Evolutionary conservation across 2,329 filamentous ascomycete genomes (phyloP), one percentile per base, ranked within the genome.

Genomic region (Incumbomyces lentus): DNA sequence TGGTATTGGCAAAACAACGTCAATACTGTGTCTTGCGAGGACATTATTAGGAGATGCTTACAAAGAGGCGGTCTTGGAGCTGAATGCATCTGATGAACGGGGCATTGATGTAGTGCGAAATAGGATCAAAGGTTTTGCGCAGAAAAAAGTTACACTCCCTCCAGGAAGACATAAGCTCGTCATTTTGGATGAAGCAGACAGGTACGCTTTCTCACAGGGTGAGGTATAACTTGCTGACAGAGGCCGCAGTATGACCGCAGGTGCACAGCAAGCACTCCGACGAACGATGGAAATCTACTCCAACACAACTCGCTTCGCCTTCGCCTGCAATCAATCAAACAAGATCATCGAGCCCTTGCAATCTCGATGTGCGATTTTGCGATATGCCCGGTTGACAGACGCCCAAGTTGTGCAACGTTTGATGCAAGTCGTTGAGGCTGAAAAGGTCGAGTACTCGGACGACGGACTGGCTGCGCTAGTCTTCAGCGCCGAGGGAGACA

Each of bases 261-360:
- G 92, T 44, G 92, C 92, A 2, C 92, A 98, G 64, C 92, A 96
- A 68, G 92, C 92, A 16, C 76, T 98, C 31, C 79, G 92, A 56
- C 76, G 92, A 52, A 98, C 92, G 0, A 98, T 98, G 92, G 92
- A 98, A 65, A 98, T 96, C 43, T 96, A 96, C 70, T 93, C 87
- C 35, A 83, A 88, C 52, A 98, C 92, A 1, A 98, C 92, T 2
- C 79, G 92, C 49, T 98, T 98, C 61, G 92, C 92, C 0, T 98
- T 98, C 60, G 92, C 92, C 2, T 98, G 92, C 73, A 98, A 98
- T 65, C 87, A 95, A 70, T 92, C 85, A 52, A 98, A 96, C 72
- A 98, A 96, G 69, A 96, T 98, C 62, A 98, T 98, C 65, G 92
- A 98, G 66, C 92, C 92, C n/a, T 74, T 98, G 43, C 92, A 98